Conservation (phyloP, 805 yeast species). For the Ogataea salicorniae region DNA sequence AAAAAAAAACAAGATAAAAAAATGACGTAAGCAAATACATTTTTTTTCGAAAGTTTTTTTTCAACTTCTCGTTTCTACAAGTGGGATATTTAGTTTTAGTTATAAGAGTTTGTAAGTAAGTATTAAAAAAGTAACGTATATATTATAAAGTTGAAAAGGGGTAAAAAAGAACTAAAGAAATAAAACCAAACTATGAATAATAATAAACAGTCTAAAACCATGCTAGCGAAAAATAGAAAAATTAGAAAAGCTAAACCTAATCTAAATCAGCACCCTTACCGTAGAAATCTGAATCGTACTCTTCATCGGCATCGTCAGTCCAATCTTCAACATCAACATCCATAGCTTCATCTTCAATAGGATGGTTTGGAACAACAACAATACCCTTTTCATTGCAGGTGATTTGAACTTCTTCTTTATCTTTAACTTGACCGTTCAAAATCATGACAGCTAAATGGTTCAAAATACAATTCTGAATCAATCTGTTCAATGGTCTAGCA, state of each 20-base stretch:
- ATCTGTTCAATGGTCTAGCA: slow-evolving; percentile 92
- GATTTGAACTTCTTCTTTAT: slow-evolving; percentile 81
- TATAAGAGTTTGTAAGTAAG: too few species aligned
- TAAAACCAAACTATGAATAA: too few species aligned
- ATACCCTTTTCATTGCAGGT: slow-evolving; percentile 56
- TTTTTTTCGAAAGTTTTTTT: too few species aligned
- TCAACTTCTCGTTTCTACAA: too few species aligned
- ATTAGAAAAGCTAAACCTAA: slow-evolving; percentile 4
- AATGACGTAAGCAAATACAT: too few species aligned
- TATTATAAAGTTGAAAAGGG: too few species aligned
- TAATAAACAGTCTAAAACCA: neutral
- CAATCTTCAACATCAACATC: slow-evolving; percentile 56
- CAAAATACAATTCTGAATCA: slow-evolving; percentile 83
- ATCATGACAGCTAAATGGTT: slow-evolving; percentile 87
- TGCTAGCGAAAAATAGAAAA: neutral
- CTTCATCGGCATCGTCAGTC: slow-evolving; percentile 61
- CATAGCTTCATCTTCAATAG: slow-evolving; percentile 44
- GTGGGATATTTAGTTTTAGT: too few species aligned
- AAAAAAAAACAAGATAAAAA: too few species aligned
- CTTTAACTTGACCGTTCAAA: slow-evolving; percentile 78
- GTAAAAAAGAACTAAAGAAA: too few species aligned
- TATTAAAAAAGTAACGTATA: too few species aligned
- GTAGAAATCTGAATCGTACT: slow-evolving; percentile 31
- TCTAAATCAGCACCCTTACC: slow-evolving; percentile 20
- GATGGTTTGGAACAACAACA: slow-evolving; percentile 84